Conservation (phyloP, 2,329 filamentous ascomycete genomes). For the Fusarium sp. region DNA sequence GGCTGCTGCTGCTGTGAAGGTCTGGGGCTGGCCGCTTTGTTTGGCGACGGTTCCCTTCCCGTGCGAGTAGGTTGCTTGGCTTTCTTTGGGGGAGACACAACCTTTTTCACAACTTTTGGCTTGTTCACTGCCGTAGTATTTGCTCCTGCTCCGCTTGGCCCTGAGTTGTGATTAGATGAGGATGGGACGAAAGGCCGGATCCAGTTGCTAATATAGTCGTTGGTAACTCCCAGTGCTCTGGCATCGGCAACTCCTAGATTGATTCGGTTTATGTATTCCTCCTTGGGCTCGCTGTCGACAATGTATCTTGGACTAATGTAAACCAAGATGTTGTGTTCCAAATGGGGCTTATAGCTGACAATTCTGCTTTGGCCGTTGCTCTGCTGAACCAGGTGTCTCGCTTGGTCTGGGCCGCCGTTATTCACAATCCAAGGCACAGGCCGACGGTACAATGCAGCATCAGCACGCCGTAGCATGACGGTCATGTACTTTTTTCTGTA, state of each 20-base stretch:
- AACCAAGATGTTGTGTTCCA: constrained; percentile 52
- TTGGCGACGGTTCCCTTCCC: constrained; percentile 41
- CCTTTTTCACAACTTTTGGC: constrained; percentile 35
- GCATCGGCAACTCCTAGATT: constrained; percentile 54
- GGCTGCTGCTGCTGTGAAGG: background rate
- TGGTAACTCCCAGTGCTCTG: constrained; percentile 49
- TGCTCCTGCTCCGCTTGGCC: constrained; percentile 1
- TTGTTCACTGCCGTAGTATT: constrained; percentile 12
- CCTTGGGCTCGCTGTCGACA: constrained; percentile 50
- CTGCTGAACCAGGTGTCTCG: constrained; percentile 40
- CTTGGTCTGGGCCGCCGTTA: constrained; percentile 49
- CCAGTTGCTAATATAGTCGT: constrained; percentile 52
- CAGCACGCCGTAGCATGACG: constrained; percentile 50
- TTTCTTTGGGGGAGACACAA: constrained; percentile 22
- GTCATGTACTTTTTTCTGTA: constrained; percentile 53
- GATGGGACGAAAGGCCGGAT: constrained; percentile 53
- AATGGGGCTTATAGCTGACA: constrained; percentile 38
- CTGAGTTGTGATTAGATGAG: constrained; percentile 26
- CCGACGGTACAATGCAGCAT: constrained; percentile 50
- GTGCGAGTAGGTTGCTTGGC: constrained; percentile 30
- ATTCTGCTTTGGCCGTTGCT: constrained; percentile 28
- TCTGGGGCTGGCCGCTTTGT: constrained; percentile 23
- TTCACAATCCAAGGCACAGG: constrained; percentile 54
- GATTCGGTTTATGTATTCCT: constrained; percentile 56
- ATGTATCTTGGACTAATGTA: constrained; percentile 53